phyloP scores from a whole-genome alignment of 345 rosid species.

The Rhizophora mangle region DNA sequence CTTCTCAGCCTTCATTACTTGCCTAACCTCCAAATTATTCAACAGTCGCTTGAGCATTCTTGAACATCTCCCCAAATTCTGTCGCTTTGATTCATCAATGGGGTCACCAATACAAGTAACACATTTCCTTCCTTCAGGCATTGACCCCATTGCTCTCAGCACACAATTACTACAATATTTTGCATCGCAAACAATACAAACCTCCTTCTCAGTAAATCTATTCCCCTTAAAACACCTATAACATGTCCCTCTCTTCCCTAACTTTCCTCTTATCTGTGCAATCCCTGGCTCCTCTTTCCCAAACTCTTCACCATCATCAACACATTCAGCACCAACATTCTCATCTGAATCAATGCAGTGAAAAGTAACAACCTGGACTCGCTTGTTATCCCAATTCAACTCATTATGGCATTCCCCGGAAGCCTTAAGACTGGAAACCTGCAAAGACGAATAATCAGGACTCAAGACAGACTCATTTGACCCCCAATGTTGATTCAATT shows the following conservation, averaged over 20 bases:
- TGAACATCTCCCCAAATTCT: slow-evolving; percentile 46
- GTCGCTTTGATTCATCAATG: slow-evolving; percentile 48
- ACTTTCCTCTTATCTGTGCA: not conserved
- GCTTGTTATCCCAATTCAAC: slow-evolving; percentile 40
- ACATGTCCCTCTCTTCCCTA: slow-evolving; percentile 38
- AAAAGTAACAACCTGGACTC: slow-evolving; percentile 55
- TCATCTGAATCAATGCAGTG: slow-evolving; percentile 63
- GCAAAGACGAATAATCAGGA: slow-evolving; percentile 78
- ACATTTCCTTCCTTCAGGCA: slow-evolving; percentile 79
- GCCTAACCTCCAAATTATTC: slow-evolving; percentile 50
- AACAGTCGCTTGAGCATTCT: slow-evolving; percentile 41
- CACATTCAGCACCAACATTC: slow-evolving; percentile 24
- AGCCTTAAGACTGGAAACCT: slow-evolving; percentile 53
- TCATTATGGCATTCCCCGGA: slow-evolving; percentile 46
- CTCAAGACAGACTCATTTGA: slow-evolving; percentile 82
- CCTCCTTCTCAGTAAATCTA: slow-evolving; percentile 43
- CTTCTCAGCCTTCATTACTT: slow-evolving; percentile 64
- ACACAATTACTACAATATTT: slow-evolving; percentile 58
- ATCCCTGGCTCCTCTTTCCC: not conserved
- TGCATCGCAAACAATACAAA: slow-evolving; percentile 57
- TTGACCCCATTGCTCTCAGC: slow-evolving; percentile 69
- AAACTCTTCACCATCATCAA: slow-evolving; percentile 25
- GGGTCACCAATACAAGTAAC: slow-evolving; percentile 51
- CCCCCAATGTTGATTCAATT: slow-evolving; percentile 66
- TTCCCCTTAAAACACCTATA: slow-evolving; percentile 47